A percentile compares a stretch with the other conserved stretches of the same genome.
phyloP scores from a whole-genome alignment of 2,329 filamentous ascomycete genomes.

The Pseudomassariella vexata region DNA sequence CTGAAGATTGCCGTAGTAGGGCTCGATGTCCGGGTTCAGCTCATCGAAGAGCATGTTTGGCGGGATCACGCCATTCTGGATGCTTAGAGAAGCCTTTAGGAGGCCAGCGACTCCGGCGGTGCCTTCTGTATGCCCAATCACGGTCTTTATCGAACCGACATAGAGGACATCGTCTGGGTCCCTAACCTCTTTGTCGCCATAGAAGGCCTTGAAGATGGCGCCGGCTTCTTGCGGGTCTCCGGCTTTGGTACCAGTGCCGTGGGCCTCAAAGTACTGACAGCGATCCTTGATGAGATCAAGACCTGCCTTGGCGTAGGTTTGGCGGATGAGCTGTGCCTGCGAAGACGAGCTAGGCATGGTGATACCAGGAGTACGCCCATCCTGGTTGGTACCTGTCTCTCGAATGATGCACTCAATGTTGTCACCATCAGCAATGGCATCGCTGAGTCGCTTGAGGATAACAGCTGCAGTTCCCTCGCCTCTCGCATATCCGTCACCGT shows the following conservation, averaged over 20 bases:
- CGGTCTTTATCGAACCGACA: not conserved
- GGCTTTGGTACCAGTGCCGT: not conserved
- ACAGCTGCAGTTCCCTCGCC: not conserved
- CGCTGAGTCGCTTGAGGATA: not conserved
- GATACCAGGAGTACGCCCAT: not conserved
- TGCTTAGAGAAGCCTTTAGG: not conserved
- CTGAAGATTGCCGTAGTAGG: not conserved
- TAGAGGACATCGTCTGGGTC: too few relatives aligned
- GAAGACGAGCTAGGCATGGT: not conserved
- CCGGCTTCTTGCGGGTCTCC: not conserved
- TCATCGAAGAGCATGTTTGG: not conserved
- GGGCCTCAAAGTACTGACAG: slow-evolving; percentile 1
- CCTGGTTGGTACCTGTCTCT: not conserved
- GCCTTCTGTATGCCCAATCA: not conserved
- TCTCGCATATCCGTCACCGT: slow-evolving; percentile 1
- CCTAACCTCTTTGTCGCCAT: not conserved
- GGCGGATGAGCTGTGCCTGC: not conserved
- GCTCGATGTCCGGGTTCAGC: not conserved
- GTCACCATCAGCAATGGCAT: not conserved
- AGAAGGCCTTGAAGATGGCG: not conserved
- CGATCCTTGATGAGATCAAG: not conserved
- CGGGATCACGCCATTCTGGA: not conserved
- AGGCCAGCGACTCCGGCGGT: not conserved
- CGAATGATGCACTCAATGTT: not conserved
- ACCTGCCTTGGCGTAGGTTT: not conserved